Evolutionary conservation across 768 basidiomycete genomes (phyloP).

Genomic region (Tubosaeta sp.): DNA sequence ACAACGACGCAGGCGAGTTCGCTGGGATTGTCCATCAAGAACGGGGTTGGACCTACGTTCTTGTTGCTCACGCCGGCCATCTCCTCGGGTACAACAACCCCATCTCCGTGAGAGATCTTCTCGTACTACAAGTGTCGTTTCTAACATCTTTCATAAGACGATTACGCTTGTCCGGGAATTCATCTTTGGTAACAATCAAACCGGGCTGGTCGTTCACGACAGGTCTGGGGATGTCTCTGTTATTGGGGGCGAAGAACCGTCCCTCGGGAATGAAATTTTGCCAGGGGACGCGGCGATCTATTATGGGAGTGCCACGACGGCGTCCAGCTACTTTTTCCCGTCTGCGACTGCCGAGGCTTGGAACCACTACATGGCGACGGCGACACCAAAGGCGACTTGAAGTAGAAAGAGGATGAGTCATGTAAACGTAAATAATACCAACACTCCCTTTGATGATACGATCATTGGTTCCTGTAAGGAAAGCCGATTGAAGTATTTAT

Average conservation of each 20-base stretch:
- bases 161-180: slow-evolving; percentile 61
- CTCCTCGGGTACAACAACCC: slow-evolving; percentile 34
- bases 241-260: slow-evolving; percentile 46
- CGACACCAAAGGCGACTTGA: slow-evolving; percentile 33
- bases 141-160: slow-evolving; percentile 37
- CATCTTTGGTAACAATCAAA: slow-evolving; percentile 58
- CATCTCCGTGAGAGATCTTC: slow-evolving; percentile 38
- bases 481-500: no score
- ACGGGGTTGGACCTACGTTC: slow-evolving; percentile 50
- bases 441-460: background rate
- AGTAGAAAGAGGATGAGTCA: background rate
- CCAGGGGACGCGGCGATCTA: slow-evolving; percentile 53
- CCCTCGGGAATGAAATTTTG: slow-evolving; percentile 43
- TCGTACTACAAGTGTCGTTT: background rate
- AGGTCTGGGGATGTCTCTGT: slow-evolving; percentile 27
- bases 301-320: slow-evolving; percentile 44
- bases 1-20: slow-evolving; percentile 48
- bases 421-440: background rate
- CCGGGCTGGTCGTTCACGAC: slow-evolving; percentile 46
- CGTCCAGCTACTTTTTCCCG: slow-evolving; percentile 52
- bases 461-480: no score
- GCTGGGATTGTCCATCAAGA: slow-evolving; percentile 73
- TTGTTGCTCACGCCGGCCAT: slow-evolving; percentile 37
- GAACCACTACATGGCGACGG: slow-evolving; percentile 46
- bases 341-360: slow-evolving; percentile 54